Evolutionary conservation across 306 rosid genomes (phyloP).

Genomic region (Fragaria nilgerrensis): DNA sequence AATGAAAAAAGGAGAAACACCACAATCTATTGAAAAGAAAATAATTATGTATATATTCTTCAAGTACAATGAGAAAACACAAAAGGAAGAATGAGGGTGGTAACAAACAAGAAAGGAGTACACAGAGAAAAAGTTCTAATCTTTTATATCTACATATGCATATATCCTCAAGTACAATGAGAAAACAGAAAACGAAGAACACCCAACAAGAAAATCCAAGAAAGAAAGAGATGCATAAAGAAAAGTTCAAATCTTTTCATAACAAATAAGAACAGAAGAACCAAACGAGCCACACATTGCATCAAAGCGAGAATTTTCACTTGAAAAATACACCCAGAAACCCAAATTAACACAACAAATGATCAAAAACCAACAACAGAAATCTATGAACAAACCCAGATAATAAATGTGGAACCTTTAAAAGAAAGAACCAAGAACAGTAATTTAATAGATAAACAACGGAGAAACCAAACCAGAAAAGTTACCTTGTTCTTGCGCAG

Average conservation of each 20-base stretch:
- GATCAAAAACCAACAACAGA: not conserved
- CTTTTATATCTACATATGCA: not conserved
- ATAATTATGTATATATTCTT: not conserved
- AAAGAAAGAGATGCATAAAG: constrained; percentile 6
- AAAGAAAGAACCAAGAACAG: not conserved
- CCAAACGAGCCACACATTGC: constrained; percentile 2
- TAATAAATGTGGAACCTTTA: constrained; percentile 13
- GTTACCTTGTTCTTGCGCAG: constrained; percentile 18
- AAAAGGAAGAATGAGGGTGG: not conserved
- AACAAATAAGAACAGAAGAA: constrained; percentile 1
- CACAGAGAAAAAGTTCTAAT: not conserved
- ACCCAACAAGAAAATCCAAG: not conserved
- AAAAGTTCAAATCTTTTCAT: not conserved
- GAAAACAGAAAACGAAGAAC: not conserved
- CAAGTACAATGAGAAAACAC: not conserved
- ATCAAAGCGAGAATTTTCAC: not conserved
- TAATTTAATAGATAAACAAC: constrained; percentile 4
- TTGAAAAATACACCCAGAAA: not conserved
- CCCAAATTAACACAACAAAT: not conserved
- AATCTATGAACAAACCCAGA: not conserved
- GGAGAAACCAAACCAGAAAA: not conserved
- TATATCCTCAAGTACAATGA: not conserved
- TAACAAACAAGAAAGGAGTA: not conserved
- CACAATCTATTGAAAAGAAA: not conserved
- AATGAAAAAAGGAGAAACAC: not conserved